A percentile compares a stretch with the other conserved stretches of the same genome.
phyloP scores from a whole-genome alignment of 129 eudicot genomes.

The Glebionis coronaria region DNA sequence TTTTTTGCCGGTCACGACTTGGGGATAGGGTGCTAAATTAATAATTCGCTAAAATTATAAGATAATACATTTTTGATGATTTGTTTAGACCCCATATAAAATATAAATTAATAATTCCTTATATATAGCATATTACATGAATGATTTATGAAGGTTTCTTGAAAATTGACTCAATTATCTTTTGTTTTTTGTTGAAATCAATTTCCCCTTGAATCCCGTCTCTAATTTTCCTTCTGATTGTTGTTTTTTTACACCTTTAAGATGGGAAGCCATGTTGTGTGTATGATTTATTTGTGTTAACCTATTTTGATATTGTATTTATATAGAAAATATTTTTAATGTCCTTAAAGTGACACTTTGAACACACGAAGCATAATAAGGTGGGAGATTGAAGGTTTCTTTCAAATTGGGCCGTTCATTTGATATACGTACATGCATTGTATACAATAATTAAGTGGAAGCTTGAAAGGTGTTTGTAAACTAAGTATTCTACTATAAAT shows the following conservation, averaged over 20 bases:
- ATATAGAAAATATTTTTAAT: no score
- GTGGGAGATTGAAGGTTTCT: slow-evolving; percentile 25
- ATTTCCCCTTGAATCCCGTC: slow-evolving; percentile 37
- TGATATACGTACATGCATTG: no score
- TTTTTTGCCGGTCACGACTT: slow-evolving; percentile 29
- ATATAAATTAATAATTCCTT: slow-evolving; percentile 28
- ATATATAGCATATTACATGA: slow-evolving; percentile 31
- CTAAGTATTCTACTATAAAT: no score
- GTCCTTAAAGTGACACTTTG: no score
- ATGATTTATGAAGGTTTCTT: slow-evolving; percentile 29
- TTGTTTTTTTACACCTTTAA: no score
- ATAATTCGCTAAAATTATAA: slow-evolving; percentile 37
- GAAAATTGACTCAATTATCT: slow-evolving; percentile 26
- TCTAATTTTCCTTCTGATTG: slow-evolving; percentile 33
- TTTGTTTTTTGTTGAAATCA: slow-evolving; percentile 29
- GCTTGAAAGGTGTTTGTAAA: no score
- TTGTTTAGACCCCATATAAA: slow-evolving; percentile 30
- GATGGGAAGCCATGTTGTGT: no score
- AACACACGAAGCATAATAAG: slow-evolving; percentile 6
- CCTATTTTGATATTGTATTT: no score
- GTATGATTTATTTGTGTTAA: no score
- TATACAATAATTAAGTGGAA: no score
- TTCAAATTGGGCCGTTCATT: slow-evolving; percentile 20
- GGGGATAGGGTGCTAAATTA: slow-evolving; percentile 29
- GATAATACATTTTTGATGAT: slow-evolving; percentile 28